Evolutionary conservation across 164 flowering plant species (phyloP).

Genomic region (Kingdonia uniflora): DNA sequence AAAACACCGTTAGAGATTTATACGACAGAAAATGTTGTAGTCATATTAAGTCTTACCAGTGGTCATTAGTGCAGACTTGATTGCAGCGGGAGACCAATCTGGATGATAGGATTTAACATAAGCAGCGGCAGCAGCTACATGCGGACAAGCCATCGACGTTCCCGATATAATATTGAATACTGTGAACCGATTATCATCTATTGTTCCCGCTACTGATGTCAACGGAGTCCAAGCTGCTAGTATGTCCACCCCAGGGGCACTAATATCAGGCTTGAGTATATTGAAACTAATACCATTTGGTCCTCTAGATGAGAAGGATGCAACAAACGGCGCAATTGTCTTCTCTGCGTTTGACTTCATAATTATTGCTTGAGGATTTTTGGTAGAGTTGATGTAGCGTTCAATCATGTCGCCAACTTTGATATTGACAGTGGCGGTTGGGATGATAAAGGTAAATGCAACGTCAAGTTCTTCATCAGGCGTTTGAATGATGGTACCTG

Average conservation of each 20-base stretch:
- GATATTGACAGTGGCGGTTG: background rate
- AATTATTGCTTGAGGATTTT: slow-evolving; percentile 7
- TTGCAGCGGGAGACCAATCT: slow-evolving; percentile 2
- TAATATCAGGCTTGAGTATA: slow-evolving; percentile 10
- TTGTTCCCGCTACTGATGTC: background rate
- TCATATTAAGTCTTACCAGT: background rate
- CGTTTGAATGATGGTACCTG: slow-evolving; percentile 9
- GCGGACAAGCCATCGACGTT: slow-evolving; percentile 1
- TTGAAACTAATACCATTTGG: background rate
- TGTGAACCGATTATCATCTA: background rate
- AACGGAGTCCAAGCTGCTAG: background rate
- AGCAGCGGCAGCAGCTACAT: background rate
- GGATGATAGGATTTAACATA: background rate
- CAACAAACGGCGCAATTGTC: slow-evolving; percentile 8
- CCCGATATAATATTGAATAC: background rate
- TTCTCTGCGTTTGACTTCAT: background rate
- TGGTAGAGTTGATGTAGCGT: slow-evolving; percentile 6
- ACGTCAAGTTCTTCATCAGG: background rate
- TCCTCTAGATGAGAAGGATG: slow-evolving; percentile 16
- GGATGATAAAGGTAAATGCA: background rate
- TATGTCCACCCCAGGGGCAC: background rate
- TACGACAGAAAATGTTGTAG: background rate
- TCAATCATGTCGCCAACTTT: background rate
- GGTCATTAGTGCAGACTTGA: slow-evolving; percentile 1
- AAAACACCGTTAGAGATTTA: background rate